Conservation (phyloP, 176 grass and related monocot species). For the Lolium perenne region DNA sequence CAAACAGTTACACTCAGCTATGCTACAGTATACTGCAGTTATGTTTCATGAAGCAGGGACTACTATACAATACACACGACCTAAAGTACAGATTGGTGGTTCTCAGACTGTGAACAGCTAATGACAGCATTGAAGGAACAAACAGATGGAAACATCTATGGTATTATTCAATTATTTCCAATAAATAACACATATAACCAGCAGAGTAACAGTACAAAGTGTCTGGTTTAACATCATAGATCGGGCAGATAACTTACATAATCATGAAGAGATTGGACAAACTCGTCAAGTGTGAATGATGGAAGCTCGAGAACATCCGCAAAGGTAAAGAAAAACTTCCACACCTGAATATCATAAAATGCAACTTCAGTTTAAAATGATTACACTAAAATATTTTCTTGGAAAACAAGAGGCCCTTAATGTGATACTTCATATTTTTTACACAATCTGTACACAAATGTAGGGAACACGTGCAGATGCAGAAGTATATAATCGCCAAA, state of each 20-base stretch:
- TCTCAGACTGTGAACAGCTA: neutral
- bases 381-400: constrained; percentile 19
- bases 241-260: constrained; percentile 65
- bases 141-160: constrained; percentile 15
- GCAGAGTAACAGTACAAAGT: neutral
- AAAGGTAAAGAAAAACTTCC: constrained; percentile 97
- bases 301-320: constrained; percentile 83
- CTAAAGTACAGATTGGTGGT: neutral
- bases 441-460: neutral
- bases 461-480: neutral
- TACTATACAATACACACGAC: constrained; percentile 24
- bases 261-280: constrained; percentile 98
- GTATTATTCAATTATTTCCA: constrained; percentile 8
- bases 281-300: constrained; percentile 95
- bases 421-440: neutral
- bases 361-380: constrained; percentile 30
- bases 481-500: constrained; percentile 1
- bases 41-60: constrained; percentile 8
- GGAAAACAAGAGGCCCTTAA: constrained; percentile 29
- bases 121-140: constrained; percentile 17
- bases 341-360: constrained; percentile 68
- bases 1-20: neutral
- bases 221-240: constrained; percentile 23
- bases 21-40: constrained; percentile 7
- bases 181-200: constrained; percentile 35